phyloP scores from a whole-genome alignment of 768 basidiomycete genomes.

The Termitomyces eurrhizus region DNA sequence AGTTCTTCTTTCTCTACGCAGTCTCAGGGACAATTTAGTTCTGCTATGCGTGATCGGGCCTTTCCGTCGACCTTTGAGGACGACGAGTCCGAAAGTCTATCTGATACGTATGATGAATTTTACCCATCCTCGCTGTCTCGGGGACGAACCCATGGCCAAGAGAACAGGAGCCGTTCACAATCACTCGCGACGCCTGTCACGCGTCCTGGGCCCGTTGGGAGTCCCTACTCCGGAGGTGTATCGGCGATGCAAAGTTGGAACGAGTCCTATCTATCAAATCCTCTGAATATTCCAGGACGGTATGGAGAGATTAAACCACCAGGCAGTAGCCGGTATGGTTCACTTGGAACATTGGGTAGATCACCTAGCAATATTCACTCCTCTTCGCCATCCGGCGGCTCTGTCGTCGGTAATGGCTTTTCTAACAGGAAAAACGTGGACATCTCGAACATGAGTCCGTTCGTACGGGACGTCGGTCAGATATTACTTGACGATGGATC shows the following conservation, averaged over 20 bases:
- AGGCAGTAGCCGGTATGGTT: constrained; percentile 59
- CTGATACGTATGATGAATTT: constrained; percentile 60
- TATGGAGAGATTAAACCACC: constrained; percentile 66
- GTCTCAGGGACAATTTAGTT: constrained; percentile 52
- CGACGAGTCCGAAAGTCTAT: constrained; percentile 65
- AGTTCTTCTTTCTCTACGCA: constrained; percentile 66
- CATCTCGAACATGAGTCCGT: constrained; percentile 79
- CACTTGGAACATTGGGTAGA: constrained; percentile 51
- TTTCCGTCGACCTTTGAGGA: constrained; percentile 82
- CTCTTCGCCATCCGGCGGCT: constrained; percentile 43
- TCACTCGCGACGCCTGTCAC: constrained; percentile 60
- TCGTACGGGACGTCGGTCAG: constrained; percentile 78
- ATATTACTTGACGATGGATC: constrained; percentile 73
- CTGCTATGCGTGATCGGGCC: constrained; percentile 60
- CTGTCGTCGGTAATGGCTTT: constrained; percentile 42
- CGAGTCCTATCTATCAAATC: constrained; percentile 53
- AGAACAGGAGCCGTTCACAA: constrained; percentile 73
- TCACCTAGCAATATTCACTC: constrained; percentile 51
- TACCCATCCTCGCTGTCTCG: constrained; percentile 44
- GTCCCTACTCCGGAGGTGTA: constrained; percentile 35
- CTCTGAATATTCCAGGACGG: constrained; percentile 53
- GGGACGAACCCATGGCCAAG: constrained; percentile 58
- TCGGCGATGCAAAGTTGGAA: constrained; percentile 58
- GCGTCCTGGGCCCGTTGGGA: constrained; percentile 51
- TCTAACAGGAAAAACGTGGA: constrained; percentile 41